Evolutionary conservation across 768 basidiomycete genomes (phyloP), one percentile per base, ranked within the genome.

Genomic region (Pleurotus cornucopiae): DNA sequence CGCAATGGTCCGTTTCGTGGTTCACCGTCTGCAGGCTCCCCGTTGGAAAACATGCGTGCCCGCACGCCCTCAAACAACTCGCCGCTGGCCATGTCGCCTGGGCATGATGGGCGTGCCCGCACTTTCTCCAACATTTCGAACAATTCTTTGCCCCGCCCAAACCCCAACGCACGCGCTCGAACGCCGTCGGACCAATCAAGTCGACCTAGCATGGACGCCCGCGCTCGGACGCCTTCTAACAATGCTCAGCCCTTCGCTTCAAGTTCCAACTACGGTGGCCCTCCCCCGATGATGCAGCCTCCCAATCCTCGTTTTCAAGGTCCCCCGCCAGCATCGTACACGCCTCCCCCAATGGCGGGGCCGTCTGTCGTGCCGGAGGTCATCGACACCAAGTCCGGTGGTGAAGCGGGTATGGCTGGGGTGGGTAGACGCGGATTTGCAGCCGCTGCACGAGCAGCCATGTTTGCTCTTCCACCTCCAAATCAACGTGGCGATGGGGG

Each of bases 391-490:
- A 83, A 86, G 66, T 77, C 65, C 2, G 89, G 89, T 3, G 89
- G 89, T 5, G 83, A 77, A 53, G 89, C 89, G 6, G 89, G 89
- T 0, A 94, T 95, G 93, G 93, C 93, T 0, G 93, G 93, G 6
- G 91, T 95, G 5, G 93, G 93, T 6, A 75, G 93, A 58, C 74
- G 92, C 61, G 93, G 90, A 6, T 61, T 61, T 53, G 80, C 80
- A 0, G 84, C 85, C 11, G 84, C 78, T 7, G 79, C 83, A 39
- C 78, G 75, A 25, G 80, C 80, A 0, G 83, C 83, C 6, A 72
- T 84, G 76, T 71, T 77, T 58, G 56, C 72, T 34, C 14, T 66
- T 4, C 54, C 58, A 30, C 9, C 48, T n/a, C 30, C 56, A 49
- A 18, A 38, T 6, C 37, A 18, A 14, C 41, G 41, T 41, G 51